A percentile compares a stretch with the other conserved stretches of the same genome.
phyloP scores from a whole-genome alignment of 2,329 filamentous ascomycete genomes.

The Claviceps arundinis region DNA sequence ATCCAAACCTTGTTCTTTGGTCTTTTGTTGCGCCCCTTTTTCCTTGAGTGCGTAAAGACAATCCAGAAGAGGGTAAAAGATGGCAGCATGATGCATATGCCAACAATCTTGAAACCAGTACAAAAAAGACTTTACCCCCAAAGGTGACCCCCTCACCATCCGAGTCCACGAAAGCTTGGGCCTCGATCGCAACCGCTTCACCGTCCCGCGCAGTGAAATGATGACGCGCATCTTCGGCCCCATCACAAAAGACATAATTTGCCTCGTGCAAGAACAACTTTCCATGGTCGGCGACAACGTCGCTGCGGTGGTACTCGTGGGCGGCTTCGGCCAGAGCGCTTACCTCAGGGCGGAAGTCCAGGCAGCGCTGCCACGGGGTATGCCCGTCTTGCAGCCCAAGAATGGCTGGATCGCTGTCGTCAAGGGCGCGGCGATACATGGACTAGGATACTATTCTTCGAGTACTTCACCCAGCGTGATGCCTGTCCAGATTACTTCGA shows the following conservation, averaged over 20 bases:
- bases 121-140: conserved; percentile 24
- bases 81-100: too few species aligned
- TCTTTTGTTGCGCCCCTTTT: too few species aligned
- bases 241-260: conserved; percentile 29
- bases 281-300: conserved; percentile 21
- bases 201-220: conserved; percentile 42
- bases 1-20: too few species aligned
- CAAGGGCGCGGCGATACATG: conserved; percentile 34
- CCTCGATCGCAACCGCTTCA: conserved; percentile 17
- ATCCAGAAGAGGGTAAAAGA: too few species aligned
- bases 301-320: conserved; percentile 31
- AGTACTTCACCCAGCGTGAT: conserved; percentile 14
- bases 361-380: conserved; percentile 19
- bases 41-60: too few species aligned
- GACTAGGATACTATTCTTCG: conserved; percentile 19
- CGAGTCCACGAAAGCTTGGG: conserved; percentile 21
- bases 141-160: conserved; percentile 23
- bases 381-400: conserved; percentile 33
- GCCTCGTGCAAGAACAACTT: conserved; percentile 28
- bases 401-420: conserved; percentile 38
- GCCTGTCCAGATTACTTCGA: conserved; percentile 20
- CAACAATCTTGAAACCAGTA: conserved; percentile 12
- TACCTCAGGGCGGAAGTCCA: conserved; percentile 30
- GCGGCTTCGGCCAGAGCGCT: conserved; percentile 32
- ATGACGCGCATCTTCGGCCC: conserved; percentile 40